phyloP scores from a whole-genome alignment of 2,329 filamentous ascomycete genomes.

The Phyllosticta paracitricarpa region DNA sequence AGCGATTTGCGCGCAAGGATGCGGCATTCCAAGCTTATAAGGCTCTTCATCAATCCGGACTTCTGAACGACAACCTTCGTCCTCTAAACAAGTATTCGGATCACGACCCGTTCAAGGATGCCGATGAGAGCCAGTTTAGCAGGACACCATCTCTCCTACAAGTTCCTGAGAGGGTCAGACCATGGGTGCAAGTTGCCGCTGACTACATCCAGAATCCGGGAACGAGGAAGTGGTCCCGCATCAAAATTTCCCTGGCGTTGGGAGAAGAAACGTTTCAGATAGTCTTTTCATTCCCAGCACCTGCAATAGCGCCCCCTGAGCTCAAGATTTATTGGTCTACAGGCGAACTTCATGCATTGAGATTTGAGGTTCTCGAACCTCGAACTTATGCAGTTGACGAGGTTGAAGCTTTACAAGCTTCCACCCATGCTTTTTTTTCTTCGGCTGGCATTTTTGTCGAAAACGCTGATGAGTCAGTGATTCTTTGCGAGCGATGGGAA shows the following conservation, averaged over 20 bases:
- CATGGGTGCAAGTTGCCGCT: constrained; percentile 17
- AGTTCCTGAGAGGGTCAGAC: constrained; percentile 17
- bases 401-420: background rate
- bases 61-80: constrained; percentile 70
- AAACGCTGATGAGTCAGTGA: background rate
- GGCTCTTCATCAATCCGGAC: constrained; percentile 55
- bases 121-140: background rate
- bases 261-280: background rate
- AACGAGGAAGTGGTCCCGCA: background rate
- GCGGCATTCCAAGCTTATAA: constrained; percentile 74
- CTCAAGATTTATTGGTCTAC: background rate
- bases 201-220: background rate
- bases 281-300: background rate
- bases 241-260: background rate
- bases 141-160: background rate
- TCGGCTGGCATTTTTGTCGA: background rate
- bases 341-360: background rate
- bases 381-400: background rate
- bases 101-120: background rate
- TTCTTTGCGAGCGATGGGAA: background rate
- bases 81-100: constrained; percentile 34
- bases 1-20: constrained; percentile 66
- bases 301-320: background rate
- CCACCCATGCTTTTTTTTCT: background rate
- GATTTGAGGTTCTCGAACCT: background rate